Evolutionary conservation across 768 basidiomycete species (phyloP).

Genomic region (Mycena sanguinolenta): DNA sequence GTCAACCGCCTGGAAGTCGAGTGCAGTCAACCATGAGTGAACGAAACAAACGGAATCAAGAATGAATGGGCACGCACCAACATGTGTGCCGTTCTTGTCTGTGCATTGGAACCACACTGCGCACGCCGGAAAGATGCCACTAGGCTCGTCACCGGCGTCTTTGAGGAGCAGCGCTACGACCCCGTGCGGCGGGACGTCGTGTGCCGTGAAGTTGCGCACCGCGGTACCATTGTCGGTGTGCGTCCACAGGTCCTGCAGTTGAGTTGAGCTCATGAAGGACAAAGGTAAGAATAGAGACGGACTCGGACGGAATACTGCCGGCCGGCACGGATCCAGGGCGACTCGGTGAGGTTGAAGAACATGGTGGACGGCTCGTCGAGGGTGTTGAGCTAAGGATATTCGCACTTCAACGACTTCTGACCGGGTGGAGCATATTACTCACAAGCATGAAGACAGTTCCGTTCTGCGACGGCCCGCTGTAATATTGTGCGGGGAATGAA

Average conservation of each 20-base stretch:
- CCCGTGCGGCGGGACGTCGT: slow-evolving; percentile 66
- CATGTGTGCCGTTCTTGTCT: slow-evolving; percentile 60
- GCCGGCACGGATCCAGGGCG: slow-evolving; percentile 75
- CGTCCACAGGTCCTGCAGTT: slow-evolving; percentile 64
- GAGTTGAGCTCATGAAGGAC: background rate
- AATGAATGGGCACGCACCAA: slow-evolving; percentile 25
- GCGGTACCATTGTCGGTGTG: slow-evolving; percentile 70
- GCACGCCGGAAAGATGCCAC: slow-evolving; percentile 63
- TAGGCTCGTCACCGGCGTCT: slow-evolving; percentile 67
- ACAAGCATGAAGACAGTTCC: slow-evolving; percentile 77
- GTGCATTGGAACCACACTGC: slow-evolving; percentile 65
- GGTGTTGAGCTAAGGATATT: slow-evolving; percentile 62
- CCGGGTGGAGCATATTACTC: slow-evolving; percentile 49
- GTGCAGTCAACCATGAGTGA: background rate
- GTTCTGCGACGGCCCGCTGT: slow-evolving; percentile 71
- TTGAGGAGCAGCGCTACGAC: slow-evolving; percentile 65
- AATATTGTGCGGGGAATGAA: slow-evolving; percentile 72
- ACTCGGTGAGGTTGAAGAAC: slow-evolving; percentile 73
- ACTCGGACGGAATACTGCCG: slow-evolving; percentile 72
- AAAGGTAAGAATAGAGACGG: too few relatives aligned
- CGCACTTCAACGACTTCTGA: too few relatives aligned
- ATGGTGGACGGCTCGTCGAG: slow-evolving; percentile 63
- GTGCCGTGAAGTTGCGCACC: slow-evolving; percentile 61
- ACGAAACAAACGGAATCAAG: background rate
- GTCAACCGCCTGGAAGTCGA: background rate